Evolutionary conservation across 2,329 filamentous ascomycete genomes (phyloP).

Genomic region (Coniochaeta pulveracea): DNA sequence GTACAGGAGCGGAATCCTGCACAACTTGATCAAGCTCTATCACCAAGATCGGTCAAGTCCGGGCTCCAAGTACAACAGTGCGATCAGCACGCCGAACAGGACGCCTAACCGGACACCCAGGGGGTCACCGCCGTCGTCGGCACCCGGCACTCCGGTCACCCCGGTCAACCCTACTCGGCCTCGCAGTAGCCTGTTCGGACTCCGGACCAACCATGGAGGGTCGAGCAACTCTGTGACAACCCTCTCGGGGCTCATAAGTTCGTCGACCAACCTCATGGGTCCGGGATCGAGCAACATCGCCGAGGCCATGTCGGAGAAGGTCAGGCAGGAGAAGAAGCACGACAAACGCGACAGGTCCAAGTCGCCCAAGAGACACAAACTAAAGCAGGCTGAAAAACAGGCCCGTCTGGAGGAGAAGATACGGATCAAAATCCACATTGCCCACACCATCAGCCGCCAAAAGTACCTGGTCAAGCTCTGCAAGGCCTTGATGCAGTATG

Average conservation of each 20-base stretch:
- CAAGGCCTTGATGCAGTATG: constrained; percentile 77
- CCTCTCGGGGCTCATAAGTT: constrained; percentile 39
- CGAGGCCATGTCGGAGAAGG: constrained; percentile 30
- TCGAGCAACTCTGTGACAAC: constrained; percentile 26
- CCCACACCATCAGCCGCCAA: constrained; percentile 64
- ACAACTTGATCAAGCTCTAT: constrained; percentile 61
- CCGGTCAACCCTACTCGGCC: constrained; percentile 22
- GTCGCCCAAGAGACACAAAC: constrained; percentile 9
- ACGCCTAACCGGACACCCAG: constrained; percentile 30
- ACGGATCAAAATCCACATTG: constrained; percentile 46
- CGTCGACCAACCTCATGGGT: constrained; percentile 38
- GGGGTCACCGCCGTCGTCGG: constrained; percentile 26
- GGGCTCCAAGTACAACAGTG: constrained; percentile 15
- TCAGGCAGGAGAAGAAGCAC: constrained; percentile 19
- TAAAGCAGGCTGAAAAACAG: constrained; percentile 8
- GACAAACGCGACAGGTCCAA: constrained; percentile 1
- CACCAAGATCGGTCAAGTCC: constrained; percentile 30
- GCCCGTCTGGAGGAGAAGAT: constrained; percentile 18
- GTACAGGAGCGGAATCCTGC: constrained; percentile 64
- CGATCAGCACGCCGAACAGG: constrained; percentile 26
- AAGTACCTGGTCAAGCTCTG: constrained; percentile 78
- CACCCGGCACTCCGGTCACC: constrained; percentile 12
- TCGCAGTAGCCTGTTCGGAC: constrained; percentile 27
- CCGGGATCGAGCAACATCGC: constrained; percentile 31
- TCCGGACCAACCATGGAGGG: constrained; percentile 25